phyloP scores from a whole-genome alignment of 2,329 filamentous ascomycete species.

The Hypoxylon sp. region DNA sequence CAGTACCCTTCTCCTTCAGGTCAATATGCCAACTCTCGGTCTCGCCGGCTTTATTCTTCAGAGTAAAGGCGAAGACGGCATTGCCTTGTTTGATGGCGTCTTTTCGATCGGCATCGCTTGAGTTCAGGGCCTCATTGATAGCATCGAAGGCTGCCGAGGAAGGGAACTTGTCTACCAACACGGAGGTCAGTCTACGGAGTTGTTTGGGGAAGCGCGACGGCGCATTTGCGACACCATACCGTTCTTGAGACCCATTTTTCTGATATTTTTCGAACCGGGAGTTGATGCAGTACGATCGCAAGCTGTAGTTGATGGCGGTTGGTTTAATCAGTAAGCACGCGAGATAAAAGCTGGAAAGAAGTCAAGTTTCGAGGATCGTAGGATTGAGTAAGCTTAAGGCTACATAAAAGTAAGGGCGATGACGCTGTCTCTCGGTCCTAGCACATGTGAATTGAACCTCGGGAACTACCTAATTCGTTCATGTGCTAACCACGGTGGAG shows the following conservation, averaged over 20 bases:
- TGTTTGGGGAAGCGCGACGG: slow-evolving; percentile 17
- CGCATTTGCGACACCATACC: slow-evolving; percentile 63
- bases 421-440: slow-evolving; percentile 45
- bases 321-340: slow-evolving; percentile 15
- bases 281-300: slow-evolving; percentile 26
- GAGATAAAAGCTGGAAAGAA: slow-evolving; percentile 27
- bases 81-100: slow-evolving; percentile 91
- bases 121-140: slow-evolving; percentile 80
- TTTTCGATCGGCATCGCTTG: slow-evolving; percentile 79
- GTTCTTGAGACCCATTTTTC: slow-evolving; percentile 80
- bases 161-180: slow-evolving; percentile 80
- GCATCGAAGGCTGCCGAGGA: slow-evolving; percentile 91
- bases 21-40: slow-evolving; percentile 94
- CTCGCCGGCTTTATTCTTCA: slow-evolving; percentile 89
- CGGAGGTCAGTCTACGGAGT: slow-evolving; percentile 25
- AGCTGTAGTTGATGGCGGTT: slow-evolving; percentile 8
- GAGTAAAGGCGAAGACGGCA: slow-evolving; percentile 89
- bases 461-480: slow-evolving; percentile 50
- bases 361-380: slow-evolving; percentile 26
- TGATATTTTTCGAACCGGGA: slow-evolving; percentile 15
- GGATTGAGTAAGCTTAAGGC: slow-evolving; percentile 43
- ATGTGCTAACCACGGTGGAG: slow-evolving; percentile 20
- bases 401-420: slow-evolving; percentile 42
- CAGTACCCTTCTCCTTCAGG: slow-evolving; percentile 88
- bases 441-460: slow-evolving; percentile 55